Evolutionary conservation across 345 rosid genomes (phyloP), one percentile per base, ranked within the genome.

Genomic region (Rhodamnia rubescens): DNA sequence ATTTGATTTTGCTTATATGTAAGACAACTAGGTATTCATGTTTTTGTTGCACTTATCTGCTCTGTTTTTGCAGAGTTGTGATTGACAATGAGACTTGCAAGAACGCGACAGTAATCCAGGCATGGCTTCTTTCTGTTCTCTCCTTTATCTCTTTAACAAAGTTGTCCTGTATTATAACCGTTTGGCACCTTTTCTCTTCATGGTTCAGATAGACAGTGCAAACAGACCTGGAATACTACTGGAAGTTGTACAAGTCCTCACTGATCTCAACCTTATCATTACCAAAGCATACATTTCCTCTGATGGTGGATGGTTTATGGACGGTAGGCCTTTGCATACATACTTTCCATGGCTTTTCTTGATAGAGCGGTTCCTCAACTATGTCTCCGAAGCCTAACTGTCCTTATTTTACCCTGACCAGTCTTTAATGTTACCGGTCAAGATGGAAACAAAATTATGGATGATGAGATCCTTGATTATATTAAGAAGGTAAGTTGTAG

Each of bases 221-320:
- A 97, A 97, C 92, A 95, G 90, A 84, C 96, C 93, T 85, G 99
- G 98, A 81, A 95, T 95, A 85, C 96, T 97, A 74, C 98, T 97
- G 87, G 98, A 97, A 87, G 98, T 97, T 87, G 98, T 97, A 11
- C 99, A 96, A 89, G 90, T 96, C 86, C 96, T 97, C 82, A 93
- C 98, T 87, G 99, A 97, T 91, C 96, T 95, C 85, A 93, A 96
- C 89, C 98, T 97, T 52, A 91, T 91, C 88, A 90, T 97, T 57
- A 87, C 90, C 42, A 97, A 97, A 87, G 98, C 98, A 64, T 96
- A 97, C 89, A 96, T 97, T 47, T 95, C 98, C 52, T 96, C 99
- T 88, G 99, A 97, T 91, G 96, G 98, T 78, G 95, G 95, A 83
- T 97, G 99, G 99, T 94, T 97, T 88, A 97, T 97, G 99, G 99